phyloP scores from a whole-genome alignment of 2,329 filamentous ascomycete genomes.

The Exophiala xenobiotica region DNA sequence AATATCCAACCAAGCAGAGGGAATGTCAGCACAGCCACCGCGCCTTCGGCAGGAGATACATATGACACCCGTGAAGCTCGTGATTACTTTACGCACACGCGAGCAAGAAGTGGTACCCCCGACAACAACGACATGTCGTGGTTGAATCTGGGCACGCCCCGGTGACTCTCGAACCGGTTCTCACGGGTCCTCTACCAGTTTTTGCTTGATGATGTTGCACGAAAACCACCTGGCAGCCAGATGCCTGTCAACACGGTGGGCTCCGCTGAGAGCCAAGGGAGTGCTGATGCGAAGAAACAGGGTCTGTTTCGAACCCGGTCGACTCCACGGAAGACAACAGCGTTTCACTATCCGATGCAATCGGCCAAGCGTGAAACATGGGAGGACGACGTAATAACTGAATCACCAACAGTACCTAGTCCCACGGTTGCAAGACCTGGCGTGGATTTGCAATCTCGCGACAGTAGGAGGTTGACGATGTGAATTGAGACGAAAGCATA shows the following conservation, averaged over 20 bases:
- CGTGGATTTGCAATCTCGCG: constrained; percentile 5
- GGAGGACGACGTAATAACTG: constrained; percentile 11
- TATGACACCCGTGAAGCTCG: background rate
- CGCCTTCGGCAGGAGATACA: background rate
- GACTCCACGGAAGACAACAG: constrained; percentile 14
- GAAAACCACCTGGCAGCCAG: constrained; percentile 21
- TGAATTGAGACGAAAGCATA: constrained; percentile 5
- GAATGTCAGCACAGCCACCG: background rate
- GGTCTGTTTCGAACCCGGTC: constrained; percentile 24
- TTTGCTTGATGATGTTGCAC: constrained; percentile 30
- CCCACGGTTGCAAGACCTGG: constrained; percentile 4
- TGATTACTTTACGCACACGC: constrained; percentile 25
- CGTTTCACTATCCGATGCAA: constrained; percentile 21
- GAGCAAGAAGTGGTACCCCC: constrained; percentile 6
- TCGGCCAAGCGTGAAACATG: constrained; percentile 8
- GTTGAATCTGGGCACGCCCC: constrained; percentile 30
- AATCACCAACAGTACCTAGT: constrained; percentile 13
- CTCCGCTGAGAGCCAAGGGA: constrained; percentile 21
- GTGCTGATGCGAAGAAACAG: constrained; percentile 10
- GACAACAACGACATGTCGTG: constrained; percentile 31
- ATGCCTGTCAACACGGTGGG: constrained; percentile 8
- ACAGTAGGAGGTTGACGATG: constrained; percentile 23
- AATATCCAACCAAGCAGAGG: constrained; percentile 7
- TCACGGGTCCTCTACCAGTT: constrained; percentile 30
- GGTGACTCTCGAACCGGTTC: constrained; percentile 27